phyloP scores from a whole-genome alignment of 352 stramenopile genomes.

The Peronospora belbahrii region DNA sequence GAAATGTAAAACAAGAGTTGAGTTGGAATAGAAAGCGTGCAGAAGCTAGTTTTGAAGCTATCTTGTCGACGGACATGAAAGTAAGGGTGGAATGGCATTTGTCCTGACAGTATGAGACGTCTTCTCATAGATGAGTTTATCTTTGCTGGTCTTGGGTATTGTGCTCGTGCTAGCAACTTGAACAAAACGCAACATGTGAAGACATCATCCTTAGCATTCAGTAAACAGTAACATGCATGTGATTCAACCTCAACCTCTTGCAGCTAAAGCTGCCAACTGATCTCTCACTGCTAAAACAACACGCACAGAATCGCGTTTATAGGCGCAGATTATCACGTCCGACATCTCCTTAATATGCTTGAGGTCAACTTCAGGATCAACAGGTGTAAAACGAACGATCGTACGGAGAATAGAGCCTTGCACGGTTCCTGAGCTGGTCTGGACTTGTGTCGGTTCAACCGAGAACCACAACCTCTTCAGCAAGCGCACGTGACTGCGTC shows the following conservation, averaged over 20 bases:
- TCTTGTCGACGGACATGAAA: too few species aligned
- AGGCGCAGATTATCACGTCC: constrained; percentile 11
- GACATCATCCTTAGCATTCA: too few species aligned
- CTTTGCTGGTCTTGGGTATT: too few species aligned
- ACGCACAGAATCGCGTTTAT: constrained; percentile 19
- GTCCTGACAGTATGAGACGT: too few species aligned
- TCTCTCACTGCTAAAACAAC: constrained; percentile 17
- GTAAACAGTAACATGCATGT: too few species aligned
- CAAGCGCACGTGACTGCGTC: constrained; percentile 13
- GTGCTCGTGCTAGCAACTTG: too few species aligned
- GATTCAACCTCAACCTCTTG: background rate
- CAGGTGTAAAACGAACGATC: constrained; percentile 17
- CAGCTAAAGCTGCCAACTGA: constrained; percentile 14
- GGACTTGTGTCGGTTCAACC: constrained; percentile 10
- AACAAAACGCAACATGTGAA: too few species aligned
- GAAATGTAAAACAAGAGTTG: too few species aligned
- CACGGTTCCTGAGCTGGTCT: background rate
- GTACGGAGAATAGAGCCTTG: constrained; percentile 20
- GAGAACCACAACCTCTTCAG: constrained; percentile 21
- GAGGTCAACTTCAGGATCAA: constrained; percentile 11
- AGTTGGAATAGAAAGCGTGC: too few species aligned
- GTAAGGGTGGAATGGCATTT: too few species aligned
- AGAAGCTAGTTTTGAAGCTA: too few species aligned
- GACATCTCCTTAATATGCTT: constrained; percentile 17
- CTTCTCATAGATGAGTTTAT: too few species aligned